A percentile compares a stretch with the other conserved stretches of the same genome.
Conservation (phyloP, 192 early-diverging fungal species). For the Backusella mclennaniae region DNA sequence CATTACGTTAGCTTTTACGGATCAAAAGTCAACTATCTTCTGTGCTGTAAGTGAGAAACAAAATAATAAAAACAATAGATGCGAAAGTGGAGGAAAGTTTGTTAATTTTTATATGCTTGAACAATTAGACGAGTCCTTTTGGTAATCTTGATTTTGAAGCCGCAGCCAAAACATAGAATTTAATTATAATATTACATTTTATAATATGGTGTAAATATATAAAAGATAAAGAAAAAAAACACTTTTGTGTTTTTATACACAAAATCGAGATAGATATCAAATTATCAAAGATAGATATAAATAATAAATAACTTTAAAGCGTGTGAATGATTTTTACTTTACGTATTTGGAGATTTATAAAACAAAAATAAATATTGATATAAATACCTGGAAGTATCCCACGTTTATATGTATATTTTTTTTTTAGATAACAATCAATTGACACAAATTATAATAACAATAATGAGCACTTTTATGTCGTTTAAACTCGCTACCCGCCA, state of each 20-base stretch:
- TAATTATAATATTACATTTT: neutral
- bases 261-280: neutral
- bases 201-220: neutral
- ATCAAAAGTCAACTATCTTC: constrained; percentile 16
- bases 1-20: constrained; percentile 17
- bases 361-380: neutral
- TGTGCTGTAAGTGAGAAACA: constrained; percentile 19
- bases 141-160: neutral
- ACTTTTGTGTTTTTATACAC: neutral
- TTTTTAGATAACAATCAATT: neutral
- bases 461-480: constrained; percentile 3
- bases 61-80: neutral
- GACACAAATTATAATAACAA: constrained; percentile 4
- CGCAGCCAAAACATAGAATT: neutral
- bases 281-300: neutral
- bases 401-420: neutral
- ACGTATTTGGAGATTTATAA: constrained; percentile 8
- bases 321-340: constrained; percentile 4
- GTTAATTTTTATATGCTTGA: neutral
- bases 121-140: neutral
- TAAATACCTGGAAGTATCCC: neutral
- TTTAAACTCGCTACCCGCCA: neutral
- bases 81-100: neutral
- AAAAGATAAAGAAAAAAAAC: neutral
- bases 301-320: neutral